Conservation (phyloP, 306 rosid species). For the Corylus avellana region DNA sequence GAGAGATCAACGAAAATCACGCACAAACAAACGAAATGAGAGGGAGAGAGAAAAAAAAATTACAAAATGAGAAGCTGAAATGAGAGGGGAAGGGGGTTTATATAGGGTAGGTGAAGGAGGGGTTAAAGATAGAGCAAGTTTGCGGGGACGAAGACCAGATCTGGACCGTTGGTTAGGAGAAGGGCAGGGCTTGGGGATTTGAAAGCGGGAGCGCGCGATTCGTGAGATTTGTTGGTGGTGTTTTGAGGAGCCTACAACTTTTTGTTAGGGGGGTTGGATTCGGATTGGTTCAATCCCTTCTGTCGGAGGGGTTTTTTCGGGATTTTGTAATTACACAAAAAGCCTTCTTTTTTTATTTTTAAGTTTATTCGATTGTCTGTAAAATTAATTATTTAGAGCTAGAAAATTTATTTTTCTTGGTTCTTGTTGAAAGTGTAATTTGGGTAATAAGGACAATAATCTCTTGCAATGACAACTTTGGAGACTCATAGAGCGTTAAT, state of each 20-base stretch:
- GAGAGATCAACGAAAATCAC: conserved; percentile 40
- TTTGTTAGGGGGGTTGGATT: not conserved
- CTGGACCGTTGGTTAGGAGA: conserved; percentile 52
- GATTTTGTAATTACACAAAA: not conserved
- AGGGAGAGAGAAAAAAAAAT: not conserved
- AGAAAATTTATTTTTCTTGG: no score
- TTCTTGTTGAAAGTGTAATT: no score
- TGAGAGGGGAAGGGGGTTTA: conserved; percentile 29
- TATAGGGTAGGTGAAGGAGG: conserved; percentile 31
- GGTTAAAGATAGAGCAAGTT: conserved; percentile 51
- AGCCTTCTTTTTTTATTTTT: no score
- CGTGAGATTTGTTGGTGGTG: conserved; percentile 32
- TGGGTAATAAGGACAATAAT: no score
- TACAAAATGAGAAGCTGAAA: conserved; percentile 19
- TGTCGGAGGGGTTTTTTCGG: conserved; percentile 1
- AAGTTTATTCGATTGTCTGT: no score
- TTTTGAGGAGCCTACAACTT: not conserved
- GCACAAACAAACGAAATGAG: not conserved
- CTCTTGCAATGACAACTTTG: no score
- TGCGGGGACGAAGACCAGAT: conserved; percentile 49
- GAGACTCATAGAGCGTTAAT: no score
- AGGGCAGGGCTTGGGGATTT: conserved; percentile 15
- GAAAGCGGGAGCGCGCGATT: conserved; percentile 61
- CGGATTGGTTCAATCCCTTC: conserved; percentile 23
- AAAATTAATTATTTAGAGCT: no score